Conservation (phyloP, 495 filamentous ascomycete genomes). For the Penicillium roqueforti region DNA sequence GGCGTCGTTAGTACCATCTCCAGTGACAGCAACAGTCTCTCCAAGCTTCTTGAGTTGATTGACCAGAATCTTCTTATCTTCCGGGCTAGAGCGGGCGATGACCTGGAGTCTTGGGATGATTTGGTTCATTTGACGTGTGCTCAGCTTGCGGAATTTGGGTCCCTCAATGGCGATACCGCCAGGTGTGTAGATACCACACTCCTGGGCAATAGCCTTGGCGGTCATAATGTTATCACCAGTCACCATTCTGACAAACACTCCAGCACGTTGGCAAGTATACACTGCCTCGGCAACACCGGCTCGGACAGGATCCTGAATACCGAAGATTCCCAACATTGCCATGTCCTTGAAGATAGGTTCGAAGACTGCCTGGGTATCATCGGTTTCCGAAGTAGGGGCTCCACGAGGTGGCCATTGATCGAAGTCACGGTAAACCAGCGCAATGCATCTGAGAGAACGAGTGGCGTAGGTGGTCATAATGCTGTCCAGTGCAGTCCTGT, state of each 20-base stretch:
- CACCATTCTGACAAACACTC: conserved; percentile 86
- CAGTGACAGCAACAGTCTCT: conserved; percentile 90
- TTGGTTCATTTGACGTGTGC: conserved; percentile 59
- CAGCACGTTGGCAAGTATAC: conserved; percentile 66
- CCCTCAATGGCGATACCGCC: conserved; percentile 82
- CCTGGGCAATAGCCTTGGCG: conserved; percentile 77
- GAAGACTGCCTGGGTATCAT: conserved; percentile 67
- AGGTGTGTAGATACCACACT: conserved; percentile 75
- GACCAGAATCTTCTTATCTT: conserved; percentile 80
- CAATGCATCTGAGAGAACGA: conserved; percentile 82
- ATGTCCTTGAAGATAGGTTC: conserved; percentile 76
- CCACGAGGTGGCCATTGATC: conserved; percentile 79
- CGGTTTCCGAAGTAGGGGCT: conserved; percentile 60
- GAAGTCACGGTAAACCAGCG: conserved; percentile 82
- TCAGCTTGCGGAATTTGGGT: conserved; percentile 71
- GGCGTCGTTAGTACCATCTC: conserved; percentile 90
- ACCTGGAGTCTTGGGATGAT: conserved; percentile 75
- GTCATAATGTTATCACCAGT: conserved; percentile 85
- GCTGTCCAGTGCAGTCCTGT: conserved; percentile 54
- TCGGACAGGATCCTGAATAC: conserved; percentile 85
- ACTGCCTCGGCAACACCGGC: conserved; percentile 74
- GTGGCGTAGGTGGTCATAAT: conserved; percentile 75
- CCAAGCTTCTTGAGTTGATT: conserved; percentile 75
- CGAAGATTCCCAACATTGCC: conserved; percentile 73
- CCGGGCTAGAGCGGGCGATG: conserved; percentile 77